Evolutionary conservation across 208 protist species (phyloP).

Genomic region (Leishmania tropica): DNA sequence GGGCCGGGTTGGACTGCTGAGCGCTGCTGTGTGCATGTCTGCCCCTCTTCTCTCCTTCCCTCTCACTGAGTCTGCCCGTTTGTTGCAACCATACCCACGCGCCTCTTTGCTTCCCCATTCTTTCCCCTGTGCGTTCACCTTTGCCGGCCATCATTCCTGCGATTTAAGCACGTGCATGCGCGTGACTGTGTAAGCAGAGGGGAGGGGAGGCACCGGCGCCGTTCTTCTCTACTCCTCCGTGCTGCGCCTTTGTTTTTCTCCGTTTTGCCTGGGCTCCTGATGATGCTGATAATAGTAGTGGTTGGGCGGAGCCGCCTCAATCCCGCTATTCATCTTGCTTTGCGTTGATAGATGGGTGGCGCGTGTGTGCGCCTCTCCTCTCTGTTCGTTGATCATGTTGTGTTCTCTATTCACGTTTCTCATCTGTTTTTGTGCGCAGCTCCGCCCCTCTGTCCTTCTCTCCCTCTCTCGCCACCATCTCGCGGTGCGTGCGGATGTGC

Average conservation of each 20-base stretch:
- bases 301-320: background rate
- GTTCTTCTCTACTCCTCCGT: background rate
- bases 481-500: background rate
- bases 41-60: background rate
- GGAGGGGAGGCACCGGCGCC: background rate
- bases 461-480: background rate
- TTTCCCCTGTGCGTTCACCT: background rate
- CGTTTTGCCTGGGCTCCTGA: background rate
- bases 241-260: background rate
- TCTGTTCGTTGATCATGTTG: background rate
- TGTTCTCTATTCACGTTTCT: background rate
- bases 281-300: background rate
- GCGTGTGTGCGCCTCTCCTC: background rate
- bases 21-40: background rate
- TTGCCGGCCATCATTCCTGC: background rate
- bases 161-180: slow-evolving; percentile 13
- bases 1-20: background rate
- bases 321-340: background rate
- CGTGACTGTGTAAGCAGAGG: slow-evolving; percentile 8
- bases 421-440: background rate
- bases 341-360: background rate
- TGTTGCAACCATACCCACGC: background rate
- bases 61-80: background rate
- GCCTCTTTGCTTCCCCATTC: background rate
- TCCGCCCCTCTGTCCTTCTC: background rate